phyloP scores from a whole-genome alignment of 306 rosid species.

The Fragaria iinumae region DNA sequence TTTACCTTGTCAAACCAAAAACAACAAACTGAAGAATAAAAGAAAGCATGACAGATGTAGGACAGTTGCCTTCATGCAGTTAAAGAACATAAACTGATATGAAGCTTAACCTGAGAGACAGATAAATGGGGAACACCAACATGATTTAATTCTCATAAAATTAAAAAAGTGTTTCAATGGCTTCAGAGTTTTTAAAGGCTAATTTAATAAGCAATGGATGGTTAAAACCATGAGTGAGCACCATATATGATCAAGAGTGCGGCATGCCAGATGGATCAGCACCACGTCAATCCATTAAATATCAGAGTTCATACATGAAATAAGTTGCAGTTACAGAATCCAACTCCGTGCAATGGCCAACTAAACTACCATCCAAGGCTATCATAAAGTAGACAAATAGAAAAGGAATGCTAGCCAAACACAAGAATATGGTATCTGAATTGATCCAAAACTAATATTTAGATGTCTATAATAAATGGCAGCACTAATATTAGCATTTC shows the following conservation, averaged over 20 bases:
- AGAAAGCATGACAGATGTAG: too few relatives aligned
- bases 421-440: not conserved
- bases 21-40: too few relatives aligned
- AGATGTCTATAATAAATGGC: not conserved
- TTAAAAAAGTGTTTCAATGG: not conserved
- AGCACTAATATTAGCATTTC: conserved; percentile 8
- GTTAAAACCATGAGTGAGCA: not conserved
- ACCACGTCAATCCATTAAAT: not conserved
- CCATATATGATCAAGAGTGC: not conserved
- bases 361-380: not conserved
- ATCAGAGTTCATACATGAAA: not conserved
- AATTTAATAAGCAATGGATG: not conserved
- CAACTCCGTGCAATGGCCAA: not conserved
- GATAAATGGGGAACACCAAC: not conserved
- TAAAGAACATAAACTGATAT: not conserved
- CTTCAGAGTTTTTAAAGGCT: not conserved
- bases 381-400: not conserved
- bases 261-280: not conserved
- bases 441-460: not conserved
- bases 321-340: not conserved
- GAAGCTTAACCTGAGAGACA: not conserved
- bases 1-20: too few relatives aligned
- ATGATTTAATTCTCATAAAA: not conserved
- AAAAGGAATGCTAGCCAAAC: not conserved
- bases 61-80: conserved; percentile 7